phyloP scores from a whole-genome alignment of 257 asterid species.

The Ajuga chamaepitys region DNA sequence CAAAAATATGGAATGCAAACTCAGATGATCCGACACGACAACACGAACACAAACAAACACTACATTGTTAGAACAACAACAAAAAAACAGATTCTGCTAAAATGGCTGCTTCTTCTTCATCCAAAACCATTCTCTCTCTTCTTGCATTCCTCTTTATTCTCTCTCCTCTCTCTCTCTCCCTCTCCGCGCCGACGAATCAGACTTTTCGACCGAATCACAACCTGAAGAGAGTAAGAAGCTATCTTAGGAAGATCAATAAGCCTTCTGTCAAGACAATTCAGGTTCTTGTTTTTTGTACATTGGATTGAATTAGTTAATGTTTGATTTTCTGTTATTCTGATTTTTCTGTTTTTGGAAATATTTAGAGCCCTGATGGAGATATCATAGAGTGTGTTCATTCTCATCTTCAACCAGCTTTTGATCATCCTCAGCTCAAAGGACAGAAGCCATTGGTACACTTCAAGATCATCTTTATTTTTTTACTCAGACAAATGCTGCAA shows the following conservation, averaged over 20 bases:
- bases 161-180: not conserved
- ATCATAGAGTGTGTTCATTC: constrained; percentile 61
- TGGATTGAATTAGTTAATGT: not conserved
- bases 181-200: constrained; percentile 25
- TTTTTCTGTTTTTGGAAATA: not conserved
- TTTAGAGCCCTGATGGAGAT: constrained; percentile 94
- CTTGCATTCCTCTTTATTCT: constrained; percentile 42
- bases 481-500: not conserved
- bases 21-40: constrained; percentile 38
- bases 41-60: constrained; percentile 54
- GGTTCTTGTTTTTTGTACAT: constrained; percentile 23
- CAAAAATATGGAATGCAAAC: constrained; percentile 48
- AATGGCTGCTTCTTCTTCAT: constrained; percentile 39
- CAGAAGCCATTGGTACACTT: constrained; percentile 74
- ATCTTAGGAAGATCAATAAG: constrained; percentile 68
- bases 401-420: constrained; percentile 97
- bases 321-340: not conserved
- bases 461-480: not conserved
- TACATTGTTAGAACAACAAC: constrained; percentile 25
- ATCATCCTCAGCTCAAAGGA: constrained; percentile 83
- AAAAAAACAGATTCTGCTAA: constrained; percentile 25
- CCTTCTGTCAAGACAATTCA: constrained; percentile 69
- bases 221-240: constrained; percentile 42
- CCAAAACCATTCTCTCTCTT: constrained; percentile 50
- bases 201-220: constrained; percentile 49